phyloP scores from a whole-genome alignment of 2,329 filamentous ascomycete species.

The Chaetomiaceae sp. region DNA sequence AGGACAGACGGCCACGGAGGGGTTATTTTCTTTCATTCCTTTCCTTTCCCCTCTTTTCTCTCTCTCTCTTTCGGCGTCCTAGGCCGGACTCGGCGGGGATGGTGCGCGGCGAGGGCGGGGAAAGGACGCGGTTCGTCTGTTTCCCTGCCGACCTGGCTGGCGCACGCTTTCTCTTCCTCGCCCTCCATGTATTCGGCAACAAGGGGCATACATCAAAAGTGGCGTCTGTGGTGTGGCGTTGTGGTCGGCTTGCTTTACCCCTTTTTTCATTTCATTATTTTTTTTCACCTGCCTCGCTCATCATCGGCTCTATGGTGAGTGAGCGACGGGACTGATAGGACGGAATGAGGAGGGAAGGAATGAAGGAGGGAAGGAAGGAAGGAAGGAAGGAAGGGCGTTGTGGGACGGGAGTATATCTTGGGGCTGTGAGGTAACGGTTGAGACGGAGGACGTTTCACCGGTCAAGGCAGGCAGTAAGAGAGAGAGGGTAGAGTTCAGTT shows the following conservation, averaged over 20 bases:
- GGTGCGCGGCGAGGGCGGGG: too few relatives aligned
- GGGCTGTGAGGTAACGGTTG: too few relatives aligned
- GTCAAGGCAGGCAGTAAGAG: too few relatives aligned
- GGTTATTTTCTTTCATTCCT: too few relatives aligned
- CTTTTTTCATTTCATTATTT: neutral
- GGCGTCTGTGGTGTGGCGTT: neutral
- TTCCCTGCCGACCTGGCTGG: neutral
- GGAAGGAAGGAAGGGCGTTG: neutral
- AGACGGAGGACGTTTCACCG: too few relatives aligned
- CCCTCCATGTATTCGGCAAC: constrained; percentile 28
- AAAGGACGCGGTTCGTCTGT: neutral
- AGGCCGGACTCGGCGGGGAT: neutral
- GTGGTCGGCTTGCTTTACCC: neutral
- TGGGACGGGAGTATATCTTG: neutral
- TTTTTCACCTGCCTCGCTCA: too few relatives aligned
- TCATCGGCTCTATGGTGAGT: too few relatives aligned
- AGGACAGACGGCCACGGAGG: neutral
- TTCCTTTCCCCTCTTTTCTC: too few relatives aligned
- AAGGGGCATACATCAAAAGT: constrained; percentile 21
- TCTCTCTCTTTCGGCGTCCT: too few relatives aligned
- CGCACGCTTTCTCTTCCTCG: neutral
- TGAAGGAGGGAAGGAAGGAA: neutral
- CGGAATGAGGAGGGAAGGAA: too few relatives aligned
- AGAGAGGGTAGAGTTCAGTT: too few relatives aligned
- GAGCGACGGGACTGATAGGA: too few relatives aligned